phyloP scores from a whole-genome alignment of 495 filamentous ascomycete genomes.

The Viridothelium virens region DNA sequence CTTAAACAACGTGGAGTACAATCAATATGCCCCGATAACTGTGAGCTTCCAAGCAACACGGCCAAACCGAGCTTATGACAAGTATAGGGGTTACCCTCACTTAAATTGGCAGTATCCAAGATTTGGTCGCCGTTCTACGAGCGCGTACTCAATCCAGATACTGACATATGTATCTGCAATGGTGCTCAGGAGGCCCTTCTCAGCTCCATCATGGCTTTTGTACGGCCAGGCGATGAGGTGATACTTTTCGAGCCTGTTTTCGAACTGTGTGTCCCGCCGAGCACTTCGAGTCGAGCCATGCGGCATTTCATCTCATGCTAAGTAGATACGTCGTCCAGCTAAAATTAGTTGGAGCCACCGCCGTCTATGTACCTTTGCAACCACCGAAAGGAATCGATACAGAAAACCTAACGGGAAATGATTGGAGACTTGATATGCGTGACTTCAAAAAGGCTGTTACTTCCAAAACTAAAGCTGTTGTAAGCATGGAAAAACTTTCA shows the following conservation, averaged over 20 bases:
- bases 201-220: slow-evolving; percentile 15
- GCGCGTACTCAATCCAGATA: slow-evolving; percentile 14
- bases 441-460: slow-evolving; percentile 10
- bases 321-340: slow-evolving; percentile 14
- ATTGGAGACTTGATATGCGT: slow-evolving; percentile 11
- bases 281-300: neutral
- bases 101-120: slow-evolving; percentile 13
- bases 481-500: neutral
- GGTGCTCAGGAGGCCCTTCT: slow-evolving; percentile 16
- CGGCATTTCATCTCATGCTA: neutral
- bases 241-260: slow-evolving; percentile 21
- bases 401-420: neutral
- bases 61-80: neutral
- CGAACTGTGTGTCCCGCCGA: slow-evolving; percentile 10
- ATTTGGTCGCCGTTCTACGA: slow-evolving; percentile 12
- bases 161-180: slow-evolving; percentile 13
- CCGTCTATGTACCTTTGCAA: slow-evolving; percentile 5
- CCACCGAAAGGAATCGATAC: neutral
- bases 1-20: slow-evolving; percentile 16
- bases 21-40: slow-evolving; percentile 17
- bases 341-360: neutral
- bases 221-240: slow-evolving; percentile 20
- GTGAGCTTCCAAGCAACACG: neutral
- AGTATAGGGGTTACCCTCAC: slow-evolving; percentile 10
- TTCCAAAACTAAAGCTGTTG: slow-evolving; percentile 2